Evolutionary conservation across 495 filamentous ascomycete genomes (phyloP).

Genomic region (Aspergillus diversus): DNA sequence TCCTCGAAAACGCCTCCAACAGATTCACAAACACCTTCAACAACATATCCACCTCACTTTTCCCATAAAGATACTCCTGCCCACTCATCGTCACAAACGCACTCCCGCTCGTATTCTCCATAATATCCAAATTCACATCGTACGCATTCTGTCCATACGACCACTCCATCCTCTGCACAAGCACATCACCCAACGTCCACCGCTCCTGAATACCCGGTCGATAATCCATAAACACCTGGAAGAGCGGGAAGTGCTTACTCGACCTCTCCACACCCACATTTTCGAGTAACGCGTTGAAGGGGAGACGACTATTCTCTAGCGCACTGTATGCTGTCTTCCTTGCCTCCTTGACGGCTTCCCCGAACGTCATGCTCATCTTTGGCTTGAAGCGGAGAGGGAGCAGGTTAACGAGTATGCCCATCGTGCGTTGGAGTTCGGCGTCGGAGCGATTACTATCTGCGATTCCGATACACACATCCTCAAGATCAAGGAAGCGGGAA

Average conservation of each 20-base stretch:
- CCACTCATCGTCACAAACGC: conserved; percentile 15
- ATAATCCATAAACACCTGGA: conserved; percentile 49
- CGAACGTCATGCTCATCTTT: conserved; percentile 20
- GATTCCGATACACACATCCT: conserved; percentile 49
- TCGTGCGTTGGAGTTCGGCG: conserved; percentile 28
- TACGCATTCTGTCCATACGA: conserved; percentile 16
- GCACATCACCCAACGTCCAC: no score
- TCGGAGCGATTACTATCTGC: conserved; percentile 45
- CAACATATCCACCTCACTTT: conserved; percentile 29
- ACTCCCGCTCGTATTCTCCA: conserved; percentile 28
- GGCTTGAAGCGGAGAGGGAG: conserved; percentile 45
- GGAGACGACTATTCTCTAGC: conserved; percentile 40
- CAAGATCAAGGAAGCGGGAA: conserved; percentile 23
- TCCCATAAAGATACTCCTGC: conserved; percentile 31
- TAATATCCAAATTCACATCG: conserved; percentile 16
- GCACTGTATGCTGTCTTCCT: conserved; percentile 28
- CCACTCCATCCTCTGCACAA: conserved; percentile 4
- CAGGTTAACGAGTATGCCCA: conserved; percentile 54
- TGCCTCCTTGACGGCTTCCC: conserved; percentile 20
- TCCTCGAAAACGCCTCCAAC: neutral
- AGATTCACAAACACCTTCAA: conserved; percentile 29
- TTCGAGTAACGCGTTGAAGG: conserved; percentile 49
- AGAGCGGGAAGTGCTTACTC: conserved; percentile 38
- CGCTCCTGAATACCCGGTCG: conserved; percentile 20
- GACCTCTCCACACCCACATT: conserved; percentile 38